Percentiles rank a stretch among this genome's conserved stretches.
Conservation (phyloP, 75 land plant species). For the Chamaecyparis obtusa region DNA sequence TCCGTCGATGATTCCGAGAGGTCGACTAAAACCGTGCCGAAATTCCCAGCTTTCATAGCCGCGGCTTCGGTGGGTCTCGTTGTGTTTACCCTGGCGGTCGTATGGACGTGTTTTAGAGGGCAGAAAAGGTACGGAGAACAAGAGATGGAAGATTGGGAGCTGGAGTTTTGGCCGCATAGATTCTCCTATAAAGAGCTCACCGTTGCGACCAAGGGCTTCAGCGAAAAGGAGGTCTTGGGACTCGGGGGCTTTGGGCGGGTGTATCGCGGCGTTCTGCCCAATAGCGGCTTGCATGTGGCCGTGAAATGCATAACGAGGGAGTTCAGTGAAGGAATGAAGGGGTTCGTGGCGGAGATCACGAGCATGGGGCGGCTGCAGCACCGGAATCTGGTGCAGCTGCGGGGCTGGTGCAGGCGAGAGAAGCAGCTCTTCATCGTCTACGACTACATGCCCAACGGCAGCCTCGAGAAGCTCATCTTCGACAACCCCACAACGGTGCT, state of each 20-base stretch:
- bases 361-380: conserved; percentile 60
- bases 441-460: conserved; percentile 58
- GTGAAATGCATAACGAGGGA: conserved; percentile 39
- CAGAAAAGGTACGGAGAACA: not conserved
- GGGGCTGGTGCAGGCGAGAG: conserved; percentile 55
- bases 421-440: conserved; percentile 39
- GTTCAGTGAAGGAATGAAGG: conserved; percentile 44
- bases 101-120: not conserved
- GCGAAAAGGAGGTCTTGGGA: conserved; percentile 22
- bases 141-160: not conserved
- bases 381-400: conserved; percentile 57
- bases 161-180: not conserved
- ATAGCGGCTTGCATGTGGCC: conserved; percentile 23
- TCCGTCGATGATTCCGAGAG: not conserved
- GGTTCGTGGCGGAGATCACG: conserved; percentile 61
- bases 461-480: conserved; percentile 41
- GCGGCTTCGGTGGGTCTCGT: not conserved
- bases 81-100: not conserved
- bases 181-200: not conserved
- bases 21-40: not conserved
- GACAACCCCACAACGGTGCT: conserved; percentile 15
- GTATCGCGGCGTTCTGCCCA: conserved; percentile 39
- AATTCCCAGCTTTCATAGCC: not conserved
- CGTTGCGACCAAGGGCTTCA: not conserved
- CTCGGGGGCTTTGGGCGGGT: conserved; percentile 52